Evolutionary conservation across 495 filamentous ascomycete genomes (phyloP).

Genomic region (Pyrenopolyporus hunteri): DNA sequence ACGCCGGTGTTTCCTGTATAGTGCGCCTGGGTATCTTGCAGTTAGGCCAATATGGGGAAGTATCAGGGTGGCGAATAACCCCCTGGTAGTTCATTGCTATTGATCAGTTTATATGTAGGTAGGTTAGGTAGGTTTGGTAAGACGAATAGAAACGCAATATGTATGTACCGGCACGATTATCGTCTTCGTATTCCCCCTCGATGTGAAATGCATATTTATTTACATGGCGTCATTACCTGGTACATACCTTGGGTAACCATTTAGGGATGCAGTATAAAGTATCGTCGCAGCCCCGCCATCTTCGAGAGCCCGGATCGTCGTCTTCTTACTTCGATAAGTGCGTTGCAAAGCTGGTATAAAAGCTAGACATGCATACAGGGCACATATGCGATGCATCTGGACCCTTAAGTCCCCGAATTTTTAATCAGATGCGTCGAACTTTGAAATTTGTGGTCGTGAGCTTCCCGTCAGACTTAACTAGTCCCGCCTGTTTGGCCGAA

Average conservation of each 20-base stretch:
- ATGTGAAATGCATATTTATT: conserved; percentile 1
- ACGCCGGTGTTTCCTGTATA: conserved; percentile 24
- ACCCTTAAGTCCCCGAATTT: conserved; percentile 3
- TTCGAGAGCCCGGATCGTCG: conserved; percentile 13
- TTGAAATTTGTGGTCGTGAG: not conserved
- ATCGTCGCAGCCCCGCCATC: conserved; percentile 5
- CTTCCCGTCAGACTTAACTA: conserved; percentile 2
- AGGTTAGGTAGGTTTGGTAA: not conserved
- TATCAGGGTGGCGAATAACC: conserved; percentile 7
- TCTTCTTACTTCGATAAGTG: conserved; percentile 12
- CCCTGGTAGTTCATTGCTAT: not conserved
- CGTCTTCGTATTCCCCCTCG: conserved; percentile 1
- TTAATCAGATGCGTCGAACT: not conserved
- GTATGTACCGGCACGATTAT: conserved; percentile 14
- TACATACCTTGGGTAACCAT: conserved; percentile 3
- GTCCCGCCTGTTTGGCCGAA: conserved; percentile 1
- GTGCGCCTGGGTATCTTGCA: conserved; percentile 6
- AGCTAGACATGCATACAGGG: conserved; percentile 10
- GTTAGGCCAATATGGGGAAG: not conserved
- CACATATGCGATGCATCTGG: conserved; percentile 23
- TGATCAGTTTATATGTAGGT: conserved; percentile 11
- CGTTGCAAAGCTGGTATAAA: not conserved
- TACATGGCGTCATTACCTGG: conserved; percentile 34
- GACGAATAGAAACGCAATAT: not conserved
- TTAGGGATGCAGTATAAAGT: conserved; percentile 18